Conservation (phyloP, 2,329 filamentous ascomycete genomes). For the Penicillium sclerotigenum region DNA sequence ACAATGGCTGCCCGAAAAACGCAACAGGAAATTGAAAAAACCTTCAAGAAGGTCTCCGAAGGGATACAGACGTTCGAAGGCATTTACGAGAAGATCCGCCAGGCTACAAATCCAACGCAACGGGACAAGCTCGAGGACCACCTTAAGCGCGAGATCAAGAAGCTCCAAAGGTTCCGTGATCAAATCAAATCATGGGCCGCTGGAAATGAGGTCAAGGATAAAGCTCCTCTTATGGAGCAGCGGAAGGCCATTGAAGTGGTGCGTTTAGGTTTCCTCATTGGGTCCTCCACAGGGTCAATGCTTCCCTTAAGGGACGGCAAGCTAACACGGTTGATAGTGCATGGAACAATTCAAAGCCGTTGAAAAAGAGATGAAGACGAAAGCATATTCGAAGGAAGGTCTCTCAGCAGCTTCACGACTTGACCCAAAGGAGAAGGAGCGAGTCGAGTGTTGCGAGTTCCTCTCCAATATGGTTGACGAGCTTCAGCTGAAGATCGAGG, state of each 20-base stretch:
- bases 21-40: conserved; percentile 97
- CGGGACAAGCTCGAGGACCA: conserved; percentile 98
- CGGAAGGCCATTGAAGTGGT: conserved; percentile 97
- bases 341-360: conserved; percentile 99
- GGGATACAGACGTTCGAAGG: conserved; percentile 87
- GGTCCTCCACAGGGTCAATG: neutral
- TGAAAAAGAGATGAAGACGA: conserved; percentile 99
- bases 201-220: conserved; percentile 99
- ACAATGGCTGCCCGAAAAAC: conserved; percentile 92
- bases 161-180: conserved; percentile 92
- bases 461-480: conserved; percentile 84
- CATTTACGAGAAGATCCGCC: conserved; percentile 97
- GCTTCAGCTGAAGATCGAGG: conserved; percentile 89
- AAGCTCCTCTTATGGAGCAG: conserved; percentile 89
- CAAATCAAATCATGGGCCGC: conserved; percentile 99
- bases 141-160: conserved; percentile 99
- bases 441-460: conserved; percentile 83
- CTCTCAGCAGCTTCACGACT: conserved; percentile 86
- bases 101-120: conserved; percentile 86
- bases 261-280: conserved; percentile 13
- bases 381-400: conserved; percentile 98
- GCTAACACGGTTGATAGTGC: conserved; percentile 40
- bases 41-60: conserved; percentile 97
- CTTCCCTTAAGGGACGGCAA: neutral
- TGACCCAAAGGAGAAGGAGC: conserved; percentile 96